Base-by-base conservation (phyloP, 179 eudicot species). In the Carnegiea gigantea region DNA sequence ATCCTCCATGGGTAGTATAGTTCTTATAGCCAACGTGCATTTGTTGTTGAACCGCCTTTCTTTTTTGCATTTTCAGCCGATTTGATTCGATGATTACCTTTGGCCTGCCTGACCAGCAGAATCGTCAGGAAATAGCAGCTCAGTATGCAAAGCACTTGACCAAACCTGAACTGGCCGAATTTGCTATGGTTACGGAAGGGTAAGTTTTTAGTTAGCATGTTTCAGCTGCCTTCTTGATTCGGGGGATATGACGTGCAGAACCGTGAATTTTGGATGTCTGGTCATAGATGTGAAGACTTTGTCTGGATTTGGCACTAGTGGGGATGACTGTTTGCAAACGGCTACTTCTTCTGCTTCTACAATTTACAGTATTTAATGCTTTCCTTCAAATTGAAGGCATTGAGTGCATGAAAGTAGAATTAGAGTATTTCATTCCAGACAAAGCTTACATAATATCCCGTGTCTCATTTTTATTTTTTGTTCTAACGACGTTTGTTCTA, bases 111-210 rank as follows among this genome's bases (percentile, higher is more conserved):
- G 95, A 94, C 88, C 85, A 86, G 65, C 89, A 85, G 81, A 94
- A 95, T 81, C 97, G 99, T 75, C 88, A 88, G 83, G 93, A 91
- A 82, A 96, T 96, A 83, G 98, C 90, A 70, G 91, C 95, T 81
- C 98, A 96, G 87, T 96, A 94, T 84, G 99, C 98, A 70, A 96
- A 93, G 88, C 99, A 96, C 84, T 87, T 96, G 81, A 84, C 92
- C 79, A 81, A 88, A 81, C 59, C 91, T 40, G 98, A 94, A 77
- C 67, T 96, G 79, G 84, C 86, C 62, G 93, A 90, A 84, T 90
- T 96, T 77, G 95, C 99, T 70, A 38, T 84, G 59, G 89, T 87
- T 76, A 84, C 97, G 11, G 94, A 92, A 83, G 97, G 89, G 98
- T 94, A 89, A 89, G 90, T 72, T 26, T 60, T 65, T 3, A 46